Evolutionary conservation across 164 flowering plant species (phyloP).

Genomic region (Umbellularia californica): DNA sequence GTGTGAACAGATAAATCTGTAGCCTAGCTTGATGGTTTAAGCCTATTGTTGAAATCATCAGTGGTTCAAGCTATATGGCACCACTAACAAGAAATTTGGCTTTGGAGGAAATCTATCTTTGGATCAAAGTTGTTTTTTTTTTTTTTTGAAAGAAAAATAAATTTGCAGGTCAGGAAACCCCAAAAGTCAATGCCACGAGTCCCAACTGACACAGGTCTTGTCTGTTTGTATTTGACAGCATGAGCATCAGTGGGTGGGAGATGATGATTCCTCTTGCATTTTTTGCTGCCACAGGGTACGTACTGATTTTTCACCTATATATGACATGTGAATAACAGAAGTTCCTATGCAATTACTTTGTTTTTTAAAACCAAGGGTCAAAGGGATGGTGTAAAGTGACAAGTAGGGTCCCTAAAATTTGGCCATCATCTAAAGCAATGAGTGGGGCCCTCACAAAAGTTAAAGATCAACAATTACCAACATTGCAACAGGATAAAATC

Average conservation of each 20-base stretch:
- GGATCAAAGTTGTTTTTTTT: not conserved
- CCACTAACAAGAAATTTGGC: not conserved
- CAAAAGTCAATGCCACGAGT: too few species aligned
- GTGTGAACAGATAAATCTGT: too few species aligned
- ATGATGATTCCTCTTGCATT: slow-evolving; percentile 67
- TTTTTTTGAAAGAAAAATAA: not conserved
- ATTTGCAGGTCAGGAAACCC: too few species aligned
- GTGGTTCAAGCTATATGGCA: too few species aligned
- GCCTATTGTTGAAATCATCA: too few species aligned
- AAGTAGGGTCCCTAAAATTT: not conserved
- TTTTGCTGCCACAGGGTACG: slow-evolving; percentile 64
- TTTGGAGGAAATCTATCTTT: not conserved
- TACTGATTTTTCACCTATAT: not conserved
- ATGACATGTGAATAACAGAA: not conserved
- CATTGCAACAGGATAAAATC: too few species aligned
- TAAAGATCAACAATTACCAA: too few species aligned
- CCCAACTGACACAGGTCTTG: not conserved
- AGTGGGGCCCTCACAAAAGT: not conserved
- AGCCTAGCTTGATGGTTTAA: too few species aligned
- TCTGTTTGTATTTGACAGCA: slow-evolving; percentile 30
- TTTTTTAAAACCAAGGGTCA: not conserved
- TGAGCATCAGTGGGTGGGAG: slow-evolving; percentile 59
- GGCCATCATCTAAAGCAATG: not conserved
- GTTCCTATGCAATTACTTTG: not conserved
- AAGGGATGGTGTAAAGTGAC: not conserved